Base-by-base conservation (phyloP, 2,329 filamentous ascomycete species). In the Mycosphaerella arachidis region DNA sequence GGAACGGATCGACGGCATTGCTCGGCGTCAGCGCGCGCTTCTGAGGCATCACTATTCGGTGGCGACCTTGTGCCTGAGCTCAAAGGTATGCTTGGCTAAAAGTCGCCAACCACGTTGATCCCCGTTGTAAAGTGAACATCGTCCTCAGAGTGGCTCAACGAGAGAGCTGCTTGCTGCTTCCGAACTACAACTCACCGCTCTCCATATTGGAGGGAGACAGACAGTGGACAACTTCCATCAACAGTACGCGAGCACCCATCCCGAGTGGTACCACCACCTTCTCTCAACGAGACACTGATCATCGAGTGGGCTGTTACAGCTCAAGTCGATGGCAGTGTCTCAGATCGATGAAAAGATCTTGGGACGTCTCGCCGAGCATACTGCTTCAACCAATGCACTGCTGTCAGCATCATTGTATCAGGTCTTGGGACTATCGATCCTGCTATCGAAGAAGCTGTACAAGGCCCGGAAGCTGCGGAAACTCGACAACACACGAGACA, bases 321-420 rank as follows among this genome's bases (percentile, higher is more conserved):
- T 54, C 56, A 56, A 48, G 60, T 66, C 63, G 74, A 99, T 97
- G 94, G 94, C 94, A 78, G 94, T 92, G 73, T 94, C 92, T 62
- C 91, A 96, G 78, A 91, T 97, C 63, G 94, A 99, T 76, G 92
- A 96, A 79, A 99, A 97, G 79, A 96, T 95, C 77, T 83, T 99
- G 71, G 92, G 91, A 77, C 88, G 86, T 72, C 87, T 96, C 73
- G 93, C 94, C 73, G 89, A 87, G 76, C 83, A 86, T 63, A 92
- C 91, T 67, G 86, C 88, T 72, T 79, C 84, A 61, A 87, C 90
- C 68, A 94, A 93, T 71, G 87, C 90, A 3, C 81, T 92, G 18
- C 84, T 97, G 50, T 90, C 90, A 7, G 84, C 84, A 20, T 92
- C 91, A 73, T 84, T 99, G 51, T 97, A 92, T 77, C 94, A 94